Evolutionary conservation across 2,329 filamentous ascomycete genomes (phyloP).

Genomic region (Monosporascus cannonballus): DNA sequence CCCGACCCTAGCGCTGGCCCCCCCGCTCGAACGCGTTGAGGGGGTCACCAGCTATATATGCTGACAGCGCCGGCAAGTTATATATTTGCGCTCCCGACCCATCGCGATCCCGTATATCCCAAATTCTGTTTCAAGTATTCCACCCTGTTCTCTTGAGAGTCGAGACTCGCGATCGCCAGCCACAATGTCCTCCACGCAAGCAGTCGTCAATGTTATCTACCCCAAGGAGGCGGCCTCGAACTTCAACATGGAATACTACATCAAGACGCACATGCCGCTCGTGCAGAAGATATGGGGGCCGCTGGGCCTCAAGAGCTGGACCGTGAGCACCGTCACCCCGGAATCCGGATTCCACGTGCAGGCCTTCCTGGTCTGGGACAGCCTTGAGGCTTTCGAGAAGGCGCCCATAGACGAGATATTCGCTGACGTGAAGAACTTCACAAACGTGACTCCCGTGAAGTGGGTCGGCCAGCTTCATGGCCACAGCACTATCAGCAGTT

Average conservation of each 20-base stretch:
- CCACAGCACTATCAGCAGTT: background rate
- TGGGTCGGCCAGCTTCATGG: constrained; percentile 7
- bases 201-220: constrained; percentile 31
- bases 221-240: constrained; percentile 27
- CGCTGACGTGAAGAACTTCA: constrained; percentile 28
- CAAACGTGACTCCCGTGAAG: constrained; percentile 11
- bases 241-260: constrained; percentile 45
- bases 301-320: constrained; percentile 33
- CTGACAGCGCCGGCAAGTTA: no score
- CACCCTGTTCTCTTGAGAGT: no score
- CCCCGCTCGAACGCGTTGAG: no score
- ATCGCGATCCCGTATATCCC: no score
- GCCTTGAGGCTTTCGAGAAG: constrained; percentile 15
- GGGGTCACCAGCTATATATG: no score
- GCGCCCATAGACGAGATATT: constrained; percentile 16
- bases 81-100: no score
- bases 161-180: no score
- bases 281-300: constrained; percentile 31
- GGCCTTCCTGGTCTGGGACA: constrained; percentile 25
- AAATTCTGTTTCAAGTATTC: no score
- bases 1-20: no score
- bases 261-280: constrained; percentile 39
- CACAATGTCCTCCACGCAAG: background rate
- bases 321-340: constrained; percentile 19
- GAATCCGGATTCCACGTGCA: constrained; percentile 20